Conservation (phyloP, 805 yeast genomes). For the Saccharomyces cerevisiae region DNA sequence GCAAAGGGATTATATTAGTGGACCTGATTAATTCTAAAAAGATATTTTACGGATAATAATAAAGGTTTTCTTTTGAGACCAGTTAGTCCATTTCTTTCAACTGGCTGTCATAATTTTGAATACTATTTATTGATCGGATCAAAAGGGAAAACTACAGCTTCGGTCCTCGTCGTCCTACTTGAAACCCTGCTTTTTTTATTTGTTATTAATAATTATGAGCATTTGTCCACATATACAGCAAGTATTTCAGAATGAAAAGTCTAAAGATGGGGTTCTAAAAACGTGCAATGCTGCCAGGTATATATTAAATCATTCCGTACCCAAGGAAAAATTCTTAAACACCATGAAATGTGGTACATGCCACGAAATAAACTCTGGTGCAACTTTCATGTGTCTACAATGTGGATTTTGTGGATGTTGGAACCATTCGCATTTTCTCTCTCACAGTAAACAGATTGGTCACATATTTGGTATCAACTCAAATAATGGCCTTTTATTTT, state of each 20-base stretch:
- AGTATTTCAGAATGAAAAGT: conserved; percentile 27
- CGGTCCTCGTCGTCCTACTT: neutral
- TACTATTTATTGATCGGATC: neutral
- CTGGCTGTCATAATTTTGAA: neutral
- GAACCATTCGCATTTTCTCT: conserved; percentile 38
- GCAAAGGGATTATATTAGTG: neutral
- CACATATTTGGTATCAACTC: conserved; percentile 65
- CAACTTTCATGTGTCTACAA: conserved; percentile 58
- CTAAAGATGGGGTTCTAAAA: conserved; percentile 22
- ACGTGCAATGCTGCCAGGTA: conserved; percentile 23
- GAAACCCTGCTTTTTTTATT: neutral
- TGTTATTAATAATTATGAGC: conserved; percentile 17
- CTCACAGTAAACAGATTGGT: conserved; percentile 40
- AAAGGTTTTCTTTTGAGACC: neutral
- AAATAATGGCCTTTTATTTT: conserved; percentile 57
- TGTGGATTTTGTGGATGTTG: conserved; percentile 73
- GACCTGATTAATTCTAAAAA: neutral
- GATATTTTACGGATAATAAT: neutral
- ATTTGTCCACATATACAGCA: conserved; percentile 26
- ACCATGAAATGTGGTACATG: conserved; percentile 26
- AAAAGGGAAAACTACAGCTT: neutral
- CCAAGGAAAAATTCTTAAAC: conserved; percentile 13
- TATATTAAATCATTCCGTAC: conserved; percentile 15
- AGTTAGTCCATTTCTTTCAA: neutral
- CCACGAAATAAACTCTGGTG: conserved; percentile 25